Base-by-base conservation (phyloP, 257 asterid genomes). In the Nicotiana knightiana region DNA sequence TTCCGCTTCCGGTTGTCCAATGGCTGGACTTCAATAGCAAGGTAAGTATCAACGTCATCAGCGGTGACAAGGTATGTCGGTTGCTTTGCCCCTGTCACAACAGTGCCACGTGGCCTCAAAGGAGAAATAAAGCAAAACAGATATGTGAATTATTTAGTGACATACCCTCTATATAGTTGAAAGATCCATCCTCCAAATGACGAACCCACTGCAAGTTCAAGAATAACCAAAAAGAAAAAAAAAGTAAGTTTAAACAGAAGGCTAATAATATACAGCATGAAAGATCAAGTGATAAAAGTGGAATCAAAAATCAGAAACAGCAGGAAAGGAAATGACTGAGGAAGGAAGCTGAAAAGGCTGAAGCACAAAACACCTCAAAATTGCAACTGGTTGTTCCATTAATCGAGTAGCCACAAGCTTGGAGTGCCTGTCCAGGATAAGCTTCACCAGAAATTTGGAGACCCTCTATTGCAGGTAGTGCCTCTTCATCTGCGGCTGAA, bases 381-480 rank as follows among this genome's bases (percentile, higher is more conserved):
- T 94, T 93, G 88, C 99, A 96, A 88, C 98, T 96, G 86, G 98
- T 94, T 66, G 99, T 96, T 87, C 99, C 99, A 90, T 96, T 92
- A 58, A 87, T 89, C 62, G 99, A 96, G 89, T 86, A 91, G 83
- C 99, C 99, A 83, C 92, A 90, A 63, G 99, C 99, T 89, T 89
- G 96, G 84, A 96, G 97, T 86, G 89, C 92, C 87, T 85, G 91
- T 28, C 99, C 99, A 37, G 97, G 99, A 89, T 87, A 96, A 62
- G 99, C 93, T 81, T 93, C 97, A 57, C 99, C 99, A 70, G 97
- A 89, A 81, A 96, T 96, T 90, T 96, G 99, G 86, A 96, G 97
- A 39, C 93, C 97, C 83, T 92, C 96, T 82, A 96, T 93, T 86
- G 96, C 98, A 76, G 99, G 99, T 79, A 91, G 87, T 10, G 97